Percentiles rank a stretch among this genome's conserved stretches.
phyloP scores from a whole-genome alignment of 2,329 filamentous ascomycete genomes.

The Diaporthe vaccinii region DNA sequence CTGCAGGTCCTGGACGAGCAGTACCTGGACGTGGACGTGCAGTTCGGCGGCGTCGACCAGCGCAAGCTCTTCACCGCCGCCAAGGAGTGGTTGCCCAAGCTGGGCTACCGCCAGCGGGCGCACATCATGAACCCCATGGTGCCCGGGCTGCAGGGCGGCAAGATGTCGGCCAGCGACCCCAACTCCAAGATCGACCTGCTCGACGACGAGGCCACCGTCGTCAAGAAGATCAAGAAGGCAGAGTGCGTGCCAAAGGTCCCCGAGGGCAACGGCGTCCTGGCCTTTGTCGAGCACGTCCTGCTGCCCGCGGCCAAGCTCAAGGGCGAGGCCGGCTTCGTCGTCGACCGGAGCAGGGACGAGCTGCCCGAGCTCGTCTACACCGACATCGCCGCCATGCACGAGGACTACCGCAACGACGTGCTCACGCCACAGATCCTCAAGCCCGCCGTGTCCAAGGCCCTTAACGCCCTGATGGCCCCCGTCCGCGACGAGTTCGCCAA shows the following conservation, averaged over 20 bases:
- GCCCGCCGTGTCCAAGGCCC: constrained; percentile 80
- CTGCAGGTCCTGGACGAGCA: constrained; percentile 94
- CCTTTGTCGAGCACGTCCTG: constrained; percentile 89
- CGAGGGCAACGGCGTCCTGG: constrained; percentile 88
- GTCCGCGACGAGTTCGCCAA: constrained; percentile 77
- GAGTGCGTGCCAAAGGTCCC: constrained; percentile 80
- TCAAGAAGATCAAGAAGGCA: constrained; percentile 89
- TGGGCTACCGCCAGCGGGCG: constrained; percentile 83
- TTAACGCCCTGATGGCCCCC: constrained; percentile 81
- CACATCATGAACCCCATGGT: constrained; percentile 81
- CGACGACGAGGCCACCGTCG: constrained; percentile 79
- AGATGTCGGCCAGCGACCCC: constrained; percentile 80
- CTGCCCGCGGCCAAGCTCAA: constrained; percentile 80
- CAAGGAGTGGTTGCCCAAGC: constrained; percentile 84
- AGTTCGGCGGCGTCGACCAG: constrained; percentile 90
- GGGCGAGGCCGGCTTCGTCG: constrained; percentile 73
- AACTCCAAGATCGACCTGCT: constrained; percentile 94
- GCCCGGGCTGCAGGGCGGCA: constrained; percentile 82
- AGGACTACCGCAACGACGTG: constrained; percentile 84
- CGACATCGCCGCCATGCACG: constrained; percentile 79
- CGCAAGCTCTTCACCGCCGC: constrained; percentile 90
- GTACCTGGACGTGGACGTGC: constrained; percentile 87
- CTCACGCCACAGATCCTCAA: constrained; percentile 91
- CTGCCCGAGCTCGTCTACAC: constrained; percentile 83
- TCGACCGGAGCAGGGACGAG: constrained; percentile 74